Evolutionary conservation across 495 filamentous ascomycete species (phyloP).

Genomic region (Xylaria bambusicola): DNA sequence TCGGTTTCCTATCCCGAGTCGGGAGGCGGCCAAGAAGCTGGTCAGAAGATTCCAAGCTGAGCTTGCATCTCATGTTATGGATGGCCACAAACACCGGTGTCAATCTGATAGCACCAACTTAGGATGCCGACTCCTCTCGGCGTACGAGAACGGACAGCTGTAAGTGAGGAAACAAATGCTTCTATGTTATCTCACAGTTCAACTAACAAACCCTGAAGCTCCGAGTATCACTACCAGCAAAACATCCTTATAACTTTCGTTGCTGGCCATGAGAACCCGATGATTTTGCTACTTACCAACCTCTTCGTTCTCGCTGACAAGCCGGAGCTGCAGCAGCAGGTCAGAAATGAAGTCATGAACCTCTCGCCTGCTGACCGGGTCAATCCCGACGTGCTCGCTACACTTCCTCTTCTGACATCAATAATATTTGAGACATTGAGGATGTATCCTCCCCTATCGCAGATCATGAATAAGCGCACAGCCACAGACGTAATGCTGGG

Average conservation of each 20-base stretch:
- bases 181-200: too few relatives aligned
- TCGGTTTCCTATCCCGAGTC: constrained; percentile 28
- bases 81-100: not conserved
- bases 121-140: constrained; percentile 4
- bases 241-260: constrained; percentile 40
- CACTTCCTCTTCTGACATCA: constrained; percentile 28
- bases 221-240: constrained; percentile 34
- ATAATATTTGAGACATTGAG: constrained; percentile 36
- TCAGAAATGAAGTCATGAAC: not conserved
- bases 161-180: not conserved
- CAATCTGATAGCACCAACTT: not conserved
- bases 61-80: constrained; percentile 5
- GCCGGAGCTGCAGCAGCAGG: not conserved
- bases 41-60: constrained; percentile 4
- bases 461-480: constrained; percentile 37
- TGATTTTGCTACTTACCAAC: constrained; percentile 34
- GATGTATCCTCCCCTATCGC: constrained; percentile 40
- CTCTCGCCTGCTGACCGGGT: not conserved
- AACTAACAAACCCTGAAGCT: not conserved
- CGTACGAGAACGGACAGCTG: not conserved
- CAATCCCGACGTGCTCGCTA: constrained; percentile 10
- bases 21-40: constrained; percentile 16
- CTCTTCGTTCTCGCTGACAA: constrained; percentile 34
- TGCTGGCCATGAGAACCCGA: constrained; percentile 43
- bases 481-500: constrained; percentile 23